Percentiles rank a stretch among this genome's conserved stretches.
These are phyloP conservation scores for Achaetomiella virescens DNA, from an alignment of 495 filamentous ascomycete species.

Conservation along the genomic window DNA sequence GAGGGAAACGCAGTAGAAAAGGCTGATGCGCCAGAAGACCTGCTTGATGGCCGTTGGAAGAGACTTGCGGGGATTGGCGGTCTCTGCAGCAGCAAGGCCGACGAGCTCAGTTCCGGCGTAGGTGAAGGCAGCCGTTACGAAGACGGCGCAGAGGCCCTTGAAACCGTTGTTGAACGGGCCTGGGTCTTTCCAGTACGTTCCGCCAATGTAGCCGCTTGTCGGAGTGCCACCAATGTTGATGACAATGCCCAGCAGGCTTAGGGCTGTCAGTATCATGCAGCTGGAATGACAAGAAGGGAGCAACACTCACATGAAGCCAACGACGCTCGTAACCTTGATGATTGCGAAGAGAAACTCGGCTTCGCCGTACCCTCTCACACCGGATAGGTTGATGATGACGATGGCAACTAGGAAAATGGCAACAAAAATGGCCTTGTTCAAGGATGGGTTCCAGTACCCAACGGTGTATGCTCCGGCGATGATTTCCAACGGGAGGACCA, in stretches of 20 bases:
- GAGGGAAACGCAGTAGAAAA: slow-evolving; percentile 79
- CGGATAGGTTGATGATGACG: slow-evolving; percentile 76
- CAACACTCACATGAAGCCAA: slow-evolving; percentile 76
- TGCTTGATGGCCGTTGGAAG: slow-evolving; percentile 86
- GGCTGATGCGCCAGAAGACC: slow-evolving; percentile 89
- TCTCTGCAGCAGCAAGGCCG: slow-evolving; percentile 84
- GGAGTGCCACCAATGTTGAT: slow-evolving; percentile 77
- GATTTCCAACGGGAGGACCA: slow-evolving; percentile 84
- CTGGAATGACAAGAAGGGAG: background rate
- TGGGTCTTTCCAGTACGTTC: slow-evolving; percentile 69
- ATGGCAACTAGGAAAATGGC: slow-evolving; percentile 72
- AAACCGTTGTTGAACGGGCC: slow-evolving; percentile 91
- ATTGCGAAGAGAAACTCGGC: slow-evolving; percentile 85
- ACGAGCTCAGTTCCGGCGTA: slow-evolving; percentile 92
- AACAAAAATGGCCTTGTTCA: slow-evolving; percentile 76
- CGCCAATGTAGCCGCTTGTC: slow-evolving; percentile 73
- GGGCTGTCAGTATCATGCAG: background rate
- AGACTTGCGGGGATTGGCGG: slow-evolving; percentile 78
- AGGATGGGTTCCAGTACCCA: slow-evolving; percentile 65
- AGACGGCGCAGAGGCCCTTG: slow-evolving; percentile 88
- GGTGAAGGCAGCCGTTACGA: slow-evolving; percentile 88
- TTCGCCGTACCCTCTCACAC: slow-evolving; percentile 83
- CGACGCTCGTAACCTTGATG: slow-evolving; percentile 79
- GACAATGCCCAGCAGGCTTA: slow-evolving; percentile 70
- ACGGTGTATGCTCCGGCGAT: slow-evolving; percentile 87